Conservation (phyloP, 1,284 basidiomycete species). For the Tilletia caries region DNA sequence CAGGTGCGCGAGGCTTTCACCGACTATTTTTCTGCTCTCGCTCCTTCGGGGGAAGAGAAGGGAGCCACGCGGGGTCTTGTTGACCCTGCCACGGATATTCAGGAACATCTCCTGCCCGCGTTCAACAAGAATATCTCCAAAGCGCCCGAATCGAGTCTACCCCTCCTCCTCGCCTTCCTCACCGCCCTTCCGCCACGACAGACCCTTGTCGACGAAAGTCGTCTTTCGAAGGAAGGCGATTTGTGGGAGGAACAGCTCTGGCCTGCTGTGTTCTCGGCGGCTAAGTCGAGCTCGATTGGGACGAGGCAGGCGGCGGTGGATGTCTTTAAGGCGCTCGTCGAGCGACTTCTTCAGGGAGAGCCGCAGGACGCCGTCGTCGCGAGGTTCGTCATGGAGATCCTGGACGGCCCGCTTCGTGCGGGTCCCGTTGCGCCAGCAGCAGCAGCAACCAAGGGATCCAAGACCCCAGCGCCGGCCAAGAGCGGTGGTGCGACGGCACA, state of each 20-base stretch:
- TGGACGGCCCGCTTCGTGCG: conserved; percentile 20
- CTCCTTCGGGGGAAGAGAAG: too few relatives aligned
- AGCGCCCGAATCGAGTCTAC: conserved; percentile 44
- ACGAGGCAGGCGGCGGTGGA: conserved; percentile 20
- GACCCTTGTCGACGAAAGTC: conserved; percentile 12
- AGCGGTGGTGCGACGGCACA: conserved; percentile 19
- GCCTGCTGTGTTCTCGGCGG: neutral
- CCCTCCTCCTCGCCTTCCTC: conserved; percentile 33
- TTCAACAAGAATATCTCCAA: conserved; percentile 50
- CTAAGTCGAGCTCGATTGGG: neutral
- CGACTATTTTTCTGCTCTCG: conserved; percentile 30
- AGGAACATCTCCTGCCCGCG: conserved; percentile 35
- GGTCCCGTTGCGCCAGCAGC: conserved; percentile 17
- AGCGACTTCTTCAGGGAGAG: conserved; percentile 30
- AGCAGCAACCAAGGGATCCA: neutral
- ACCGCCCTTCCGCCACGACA: conserved; percentile 12
- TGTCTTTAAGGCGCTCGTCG: conserved; percentile 29
- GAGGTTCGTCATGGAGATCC: conserved; percentile 23
- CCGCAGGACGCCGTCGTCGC: conserved; percentile 26
- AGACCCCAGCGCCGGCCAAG: conserved; percentile 16
- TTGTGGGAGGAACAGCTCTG: neutral
- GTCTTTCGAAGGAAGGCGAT: neutral
- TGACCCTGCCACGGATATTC: conserved; percentile 24
- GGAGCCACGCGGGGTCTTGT: neutral
- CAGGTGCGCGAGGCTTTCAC: conserved; percentile 31